These are phyloP conservation scores for Lichtheimia ornata DNA, from an alignment of 371 early-diverging fungal species.

Conservation along the genomic window DNA sequence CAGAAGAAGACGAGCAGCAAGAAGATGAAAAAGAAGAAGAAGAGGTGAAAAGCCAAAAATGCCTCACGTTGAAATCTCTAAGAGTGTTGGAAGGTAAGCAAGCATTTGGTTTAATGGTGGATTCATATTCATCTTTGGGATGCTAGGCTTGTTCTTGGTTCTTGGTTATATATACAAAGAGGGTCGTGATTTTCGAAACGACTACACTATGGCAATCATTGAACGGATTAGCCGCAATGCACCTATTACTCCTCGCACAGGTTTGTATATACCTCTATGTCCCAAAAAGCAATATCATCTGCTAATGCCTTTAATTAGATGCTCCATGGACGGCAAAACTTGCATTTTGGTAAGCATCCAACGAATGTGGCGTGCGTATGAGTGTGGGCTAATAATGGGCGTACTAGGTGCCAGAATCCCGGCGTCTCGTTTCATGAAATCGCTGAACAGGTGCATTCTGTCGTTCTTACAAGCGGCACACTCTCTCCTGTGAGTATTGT, in stretches of 20 bases:
- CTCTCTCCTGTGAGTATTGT: conserved; percentile 66
- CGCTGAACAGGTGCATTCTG: conserved; percentile 47
- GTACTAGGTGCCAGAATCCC: conserved; percentile 65
- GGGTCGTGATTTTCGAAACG: conserved; percentile 28
- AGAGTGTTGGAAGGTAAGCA: conserved; percentile 16
- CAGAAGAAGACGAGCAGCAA: neutral
- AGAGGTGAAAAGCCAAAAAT: neutral
- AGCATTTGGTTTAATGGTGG: neutral
- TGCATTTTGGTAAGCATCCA: conserved; percentile 33
- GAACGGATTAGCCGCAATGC: conserved; percentile 20
- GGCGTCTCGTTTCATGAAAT: conserved; percentile 64
- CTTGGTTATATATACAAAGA: conserved; percentile 33
- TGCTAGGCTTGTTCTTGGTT: conserved; percentile 35
- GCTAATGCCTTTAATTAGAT: neutral
- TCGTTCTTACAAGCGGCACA: conserved; percentile 88
- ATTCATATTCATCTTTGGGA: too few relatives aligned
- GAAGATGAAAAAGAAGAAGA: neutral
- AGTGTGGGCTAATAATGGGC: neutral
- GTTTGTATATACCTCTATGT: neutral
- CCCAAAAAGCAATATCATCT: neutral
- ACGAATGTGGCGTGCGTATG: neutral
- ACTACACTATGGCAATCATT: conserved; percentile 48
- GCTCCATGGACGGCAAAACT: conserved; percentile 22
- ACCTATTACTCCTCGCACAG: neutral
- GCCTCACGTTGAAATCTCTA: conserved; percentile 4